Conservation (phyloP, 2,329 filamentous ascomycete genomes). For the Myriosclerotinia scirpicola region DNA sequence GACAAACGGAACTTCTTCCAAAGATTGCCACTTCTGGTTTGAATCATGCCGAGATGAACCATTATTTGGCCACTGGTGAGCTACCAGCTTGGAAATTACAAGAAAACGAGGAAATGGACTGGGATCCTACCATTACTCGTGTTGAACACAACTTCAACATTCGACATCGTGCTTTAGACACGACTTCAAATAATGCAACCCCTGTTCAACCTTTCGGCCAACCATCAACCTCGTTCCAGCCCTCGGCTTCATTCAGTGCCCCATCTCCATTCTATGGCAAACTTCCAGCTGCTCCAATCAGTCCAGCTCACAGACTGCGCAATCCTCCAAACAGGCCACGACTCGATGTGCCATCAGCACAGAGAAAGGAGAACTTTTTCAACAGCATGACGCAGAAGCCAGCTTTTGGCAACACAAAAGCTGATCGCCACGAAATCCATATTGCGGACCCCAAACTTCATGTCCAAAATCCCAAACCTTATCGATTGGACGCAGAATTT, state of each 20-base stretch:
- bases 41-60: slow-evolving; percentile 20
- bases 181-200: slow-evolving; percentile 42
- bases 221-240: slow-evolving; percentile 1
- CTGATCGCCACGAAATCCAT: slow-evolving; percentile 38
- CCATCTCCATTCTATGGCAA: slow-evolving; percentile 64
- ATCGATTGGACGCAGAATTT: slow-evolving; percentile 3
- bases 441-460: slow-evolving; percentile 50
- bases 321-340: slow-evolving; percentile 61
- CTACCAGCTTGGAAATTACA: slow-evolving; percentile 3
- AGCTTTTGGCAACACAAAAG: not conserved
- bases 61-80: slow-evolving; percentile 25
- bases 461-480: not conserved
- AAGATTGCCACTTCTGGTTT: slow-evolving; percentile 20
- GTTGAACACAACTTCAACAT: slow-evolving; percentile 40
- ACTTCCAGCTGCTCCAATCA: slow-evolving; percentile 66
- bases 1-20: slow-evolving; percentile 30
- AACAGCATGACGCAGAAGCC: slow-evolving; percentile 29
- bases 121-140: slow-evolving; percentile 48
- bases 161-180: slow-evolving; percentile 57
- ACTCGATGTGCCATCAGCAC: slow-evolving; percentile 49
- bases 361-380: slow-evolving; percentile 54
- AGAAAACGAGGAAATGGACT: slow-evolving; percentile 64
- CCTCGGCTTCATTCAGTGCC: slow-evolving; percentile 9
- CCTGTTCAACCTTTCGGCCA: slow-evolving; percentile 41
- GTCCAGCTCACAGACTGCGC: slow-evolving; percentile 60